Conservation (phyloP, 495 filamentous ascomycete species). For the Xylaria longipes region DNA sequence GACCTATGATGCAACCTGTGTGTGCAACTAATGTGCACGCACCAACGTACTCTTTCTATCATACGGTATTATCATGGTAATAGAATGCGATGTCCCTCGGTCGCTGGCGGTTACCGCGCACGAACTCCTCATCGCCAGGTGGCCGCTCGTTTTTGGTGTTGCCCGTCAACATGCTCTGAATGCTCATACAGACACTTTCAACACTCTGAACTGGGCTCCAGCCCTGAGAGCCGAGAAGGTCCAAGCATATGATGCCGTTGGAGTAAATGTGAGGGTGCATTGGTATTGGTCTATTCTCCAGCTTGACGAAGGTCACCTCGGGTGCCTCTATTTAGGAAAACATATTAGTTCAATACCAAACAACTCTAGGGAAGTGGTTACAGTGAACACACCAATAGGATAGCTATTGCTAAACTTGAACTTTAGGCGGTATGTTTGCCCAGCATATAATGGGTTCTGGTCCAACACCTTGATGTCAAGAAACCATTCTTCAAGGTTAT, state of each 20-base stretch:
- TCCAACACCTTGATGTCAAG: constrained; percentile 94
- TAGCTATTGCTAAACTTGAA: constrained; percentile 85
- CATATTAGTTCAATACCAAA: constrained; percentile 29
- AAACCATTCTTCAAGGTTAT: constrained; percentile 87
- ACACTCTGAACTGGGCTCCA: constrained; percentile 98
- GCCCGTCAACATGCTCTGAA: constrained; percentile 97
- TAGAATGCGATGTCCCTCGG: constrained; percentile 87
- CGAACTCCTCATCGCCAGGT: constrained; percentile 85
- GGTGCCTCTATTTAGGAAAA: constrained; percentile 70
- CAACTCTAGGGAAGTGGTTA: background rate
- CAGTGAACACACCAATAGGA: constrained; percentile 74
- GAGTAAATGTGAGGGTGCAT: constrained; percentile 98
- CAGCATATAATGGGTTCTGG: constrained; percentile 84
- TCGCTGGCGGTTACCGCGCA: constrained; percentile 73
- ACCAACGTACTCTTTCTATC: constrained; percentile 32
- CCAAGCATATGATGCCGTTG: constrained; percentile 97
- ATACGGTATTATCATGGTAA: constrained; percentile 87
- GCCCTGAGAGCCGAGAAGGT: constrained; percentile 83
- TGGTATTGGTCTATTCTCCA: constrained; percentile 75
- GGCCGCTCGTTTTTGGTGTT: constrained; percentile 90
- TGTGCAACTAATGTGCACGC: constrained; percentile 6
- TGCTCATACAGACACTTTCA: constrained; percentile 95
- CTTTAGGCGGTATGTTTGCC: constrained; percentile 82
- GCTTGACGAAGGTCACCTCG: constrained; percentile 84
- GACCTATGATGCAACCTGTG: background rate